These are phyloP conservation scores for Candida nanaspora DNA, from an alignment of 805 yeast genomes.

Conservation along the genomic window DNA sequence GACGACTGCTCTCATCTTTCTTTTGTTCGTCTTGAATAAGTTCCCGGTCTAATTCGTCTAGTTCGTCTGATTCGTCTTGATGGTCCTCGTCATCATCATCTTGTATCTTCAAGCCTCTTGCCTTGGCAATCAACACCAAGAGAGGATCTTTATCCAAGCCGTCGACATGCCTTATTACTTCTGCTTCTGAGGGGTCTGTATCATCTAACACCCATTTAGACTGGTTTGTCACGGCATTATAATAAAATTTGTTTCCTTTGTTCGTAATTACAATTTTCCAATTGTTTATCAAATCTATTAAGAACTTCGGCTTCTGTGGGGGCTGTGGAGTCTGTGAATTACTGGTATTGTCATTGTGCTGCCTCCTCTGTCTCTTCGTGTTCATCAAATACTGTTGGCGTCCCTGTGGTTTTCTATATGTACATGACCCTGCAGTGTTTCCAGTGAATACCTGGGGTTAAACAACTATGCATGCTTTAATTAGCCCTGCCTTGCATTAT, in stretches of 20 bases:
- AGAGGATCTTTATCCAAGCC: conserved; percentile 1
- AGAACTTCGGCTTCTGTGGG: too few species aligned
- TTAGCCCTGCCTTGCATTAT: too few species aligned
- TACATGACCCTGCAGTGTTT: too few species aligned
- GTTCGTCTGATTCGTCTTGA: neutral
- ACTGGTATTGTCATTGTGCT: neutral
- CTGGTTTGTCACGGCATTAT: conserved; percentile 1
- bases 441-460: too few species aligned
- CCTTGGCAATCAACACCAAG: conserved; percentile 4
- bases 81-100: neutral
- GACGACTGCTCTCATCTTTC: too few species aligned
- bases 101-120: conserved; percentile 5
- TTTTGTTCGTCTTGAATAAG: neutral
- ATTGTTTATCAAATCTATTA: neutral
- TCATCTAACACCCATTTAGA: conserved; percentile 19
- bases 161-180: neutral
- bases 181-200: neutral
- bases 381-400: too few species aligned
- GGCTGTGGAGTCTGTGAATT: neutral
- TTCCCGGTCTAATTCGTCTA: too few species aligned
- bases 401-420: too few species aligned
- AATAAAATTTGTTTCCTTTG: conserved; percentile 18
- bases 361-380: neutral
- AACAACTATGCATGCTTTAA: too few species aligned
- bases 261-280: conserved; percentile 18